phyloP scores from a whole-genome alignment of 2,329 filamentous ascomycete genomes.

The Verticillium nubilum region DNA sequence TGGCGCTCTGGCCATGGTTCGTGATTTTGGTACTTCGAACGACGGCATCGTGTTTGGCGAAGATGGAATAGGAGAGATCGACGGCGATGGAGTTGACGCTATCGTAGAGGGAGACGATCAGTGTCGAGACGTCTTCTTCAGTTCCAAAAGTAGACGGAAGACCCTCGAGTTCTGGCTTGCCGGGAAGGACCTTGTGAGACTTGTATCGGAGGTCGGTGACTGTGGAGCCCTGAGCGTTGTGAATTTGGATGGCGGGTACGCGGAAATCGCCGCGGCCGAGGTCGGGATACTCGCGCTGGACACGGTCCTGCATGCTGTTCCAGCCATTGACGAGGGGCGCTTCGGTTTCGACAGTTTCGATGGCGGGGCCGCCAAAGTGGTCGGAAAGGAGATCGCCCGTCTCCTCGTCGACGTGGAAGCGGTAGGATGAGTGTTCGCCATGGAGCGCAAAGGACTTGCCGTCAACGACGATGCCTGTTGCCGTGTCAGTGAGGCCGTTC shows the following conservation, averaged over 20 bases:
- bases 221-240: conserved; percentile 52
- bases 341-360: conserved; percentile 36
- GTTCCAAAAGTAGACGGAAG: conserved; percentile 55
- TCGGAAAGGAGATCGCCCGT: conserved; percentile 54
- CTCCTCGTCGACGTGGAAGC: conserved; percentile 54
- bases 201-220: conserved; percentile 54
- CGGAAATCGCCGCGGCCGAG: conserved; percentile 59
- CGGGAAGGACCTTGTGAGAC: conserved; percentile 47
- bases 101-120: conserved; percentile 54
- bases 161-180: conserved; percentile 51
- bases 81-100: conserved; percentile 52
- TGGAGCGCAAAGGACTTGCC: conserved; percentile 52
- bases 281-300: conserved; percentile 58
- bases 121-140: conserved; percentile 50
- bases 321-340: conserved; percentile 48
- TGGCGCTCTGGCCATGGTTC: conserved; percentile 47
- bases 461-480: conserved; percentile 44
- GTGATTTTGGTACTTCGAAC: conserved; percentile 56
- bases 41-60: conserved; percentile 55
- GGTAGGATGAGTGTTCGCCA: conserved; percentile 52
- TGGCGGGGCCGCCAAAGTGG: conserved; percentile 49
- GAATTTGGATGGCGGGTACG: conserved; percentile 54
- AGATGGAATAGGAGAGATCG: conserved; percentile 58
- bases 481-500: neutral
- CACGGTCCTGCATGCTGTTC: conserved; percentile 41